Evolutionary conservation across 2,329 filamentous ascomycete genomes (phyloP).

Genomic region (Grosmannia penicillata): DNA sequence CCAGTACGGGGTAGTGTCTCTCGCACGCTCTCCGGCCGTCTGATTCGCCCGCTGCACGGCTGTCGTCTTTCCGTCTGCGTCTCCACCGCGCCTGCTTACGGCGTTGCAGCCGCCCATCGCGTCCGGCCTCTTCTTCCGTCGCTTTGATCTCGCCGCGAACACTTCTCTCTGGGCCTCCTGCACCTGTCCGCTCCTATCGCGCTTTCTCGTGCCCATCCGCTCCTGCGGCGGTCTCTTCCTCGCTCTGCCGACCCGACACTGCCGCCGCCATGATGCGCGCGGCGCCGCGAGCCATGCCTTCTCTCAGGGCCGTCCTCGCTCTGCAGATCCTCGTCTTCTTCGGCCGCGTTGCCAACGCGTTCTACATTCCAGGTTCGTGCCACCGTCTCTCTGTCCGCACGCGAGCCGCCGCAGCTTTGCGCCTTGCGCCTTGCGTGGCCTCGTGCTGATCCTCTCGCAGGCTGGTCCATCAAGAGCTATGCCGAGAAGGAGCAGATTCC

Average conservation of each 20-base stretch:
- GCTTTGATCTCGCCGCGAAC: too few species aligned
- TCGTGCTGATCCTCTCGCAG: conserved; percentile 20
- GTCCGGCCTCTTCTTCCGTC: too few species aligned
- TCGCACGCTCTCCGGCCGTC: too few species aligned
- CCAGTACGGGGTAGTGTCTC: too few species aligned
- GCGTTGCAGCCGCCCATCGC: too few species aligned
- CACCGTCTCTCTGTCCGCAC: conserved; percentile 1
- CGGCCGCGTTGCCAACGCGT: conserved; percentile 38
- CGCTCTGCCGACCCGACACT: background rate
- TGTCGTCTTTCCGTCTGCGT: too few species aligned
- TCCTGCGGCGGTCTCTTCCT: background rate
- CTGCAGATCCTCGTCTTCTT: conserved; percentile 24
- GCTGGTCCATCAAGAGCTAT: conserved; percentile 75
- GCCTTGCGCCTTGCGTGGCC: background rate
- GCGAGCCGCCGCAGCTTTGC: background rate
- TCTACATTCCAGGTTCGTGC: conserved; percentile 72
- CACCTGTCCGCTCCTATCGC: background rate
- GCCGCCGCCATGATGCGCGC: background rate
- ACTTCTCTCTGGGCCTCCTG: too few species aligned
- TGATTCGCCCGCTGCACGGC: too few species aligned
- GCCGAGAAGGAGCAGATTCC: conserved; percentile 62
- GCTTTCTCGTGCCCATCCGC: background rate
- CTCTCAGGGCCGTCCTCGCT: conserved; percentile 26
- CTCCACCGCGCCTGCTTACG: too few species aligned
- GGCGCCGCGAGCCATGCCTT: background rate